Base-by-base conservation (phyloP, 805 yeast genomes). In the Ogataea thermomethanolica region DNA sequence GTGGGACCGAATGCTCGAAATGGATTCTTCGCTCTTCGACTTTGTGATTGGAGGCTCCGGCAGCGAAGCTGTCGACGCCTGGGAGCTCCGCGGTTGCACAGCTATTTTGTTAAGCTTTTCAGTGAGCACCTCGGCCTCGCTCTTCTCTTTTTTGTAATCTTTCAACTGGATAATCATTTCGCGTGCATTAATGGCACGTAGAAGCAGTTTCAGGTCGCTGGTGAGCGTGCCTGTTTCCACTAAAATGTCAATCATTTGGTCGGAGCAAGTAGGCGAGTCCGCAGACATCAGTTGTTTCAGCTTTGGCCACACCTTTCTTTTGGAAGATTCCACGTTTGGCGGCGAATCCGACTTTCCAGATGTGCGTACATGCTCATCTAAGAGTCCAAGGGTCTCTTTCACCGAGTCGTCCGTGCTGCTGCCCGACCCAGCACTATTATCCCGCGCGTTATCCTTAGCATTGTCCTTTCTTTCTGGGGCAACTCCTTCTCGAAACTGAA, bases 161-260 rank as follows among this genome's bases (percentile, higher is more conserved):
- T 47, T 53, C 29, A 73, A 55, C 10, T 63, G 59, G 20, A 57
- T 56, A 11, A 73, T 60, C 74, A 78, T 74, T 37, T 74, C 76
- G 35, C 74, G 58, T 1, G 70, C 78, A 53, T 79, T 79, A 43
- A 70, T 58, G 0, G 81, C 71, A 39, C 84, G 63, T 33, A 79
- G 53, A 70, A 82, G 71, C 44, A 84, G 59, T 50, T 80, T 79
- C 62, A 79, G 66, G 53, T 84, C 91, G 44, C 79, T 74, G 0
- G 77, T 77, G 30, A 81, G 57, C 0, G 79, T 75, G 1, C 83
- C 79, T 4, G 76, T 64, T 48, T 84, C 86, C 51, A 75, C 77
- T 31, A 84, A 73, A 33, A 78, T 57, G 43, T 79, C 81, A 29
- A 84, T 67, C 5, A 78, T 65, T 31, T 65, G 61, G 44, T 76